Evolutionary conservation across 805 yeast genomes (phyloP).

Genomic region (Diddensiella santjacobensis): DNA sequence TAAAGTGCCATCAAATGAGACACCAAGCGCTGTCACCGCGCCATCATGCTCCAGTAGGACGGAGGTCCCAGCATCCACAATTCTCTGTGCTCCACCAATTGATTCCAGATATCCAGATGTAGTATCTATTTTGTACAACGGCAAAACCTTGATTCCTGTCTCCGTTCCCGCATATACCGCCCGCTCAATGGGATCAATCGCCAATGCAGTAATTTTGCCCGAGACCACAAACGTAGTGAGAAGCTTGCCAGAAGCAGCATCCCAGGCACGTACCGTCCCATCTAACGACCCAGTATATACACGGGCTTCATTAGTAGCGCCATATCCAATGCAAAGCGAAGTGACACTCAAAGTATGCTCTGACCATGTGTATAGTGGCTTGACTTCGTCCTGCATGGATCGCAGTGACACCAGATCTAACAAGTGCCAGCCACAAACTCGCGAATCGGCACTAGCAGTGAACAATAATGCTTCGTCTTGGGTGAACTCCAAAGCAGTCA

Average conservation of each 20-base stretch:
- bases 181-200: constrained; percentile 77
- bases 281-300: constrained; percentile 70
- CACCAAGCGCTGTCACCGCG: constrained; percentile 48
- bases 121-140: constrained; percentile 43
- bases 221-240: constrained; percentile 72
- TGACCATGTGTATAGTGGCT: constrained; percentile 29
- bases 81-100: constrained; percentile 58
- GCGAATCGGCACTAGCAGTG: constrained; percentile 77
- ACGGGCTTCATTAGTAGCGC: constrained; percentile 54
- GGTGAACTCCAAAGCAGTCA: constrained; percentile 56
- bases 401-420: constrained; percentile 50
- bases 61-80: constrained; percentile 38
- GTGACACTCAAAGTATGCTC: constrained; percentile 47
- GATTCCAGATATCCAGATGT: constrained; percentile 44
- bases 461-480: constrained; percentile 62
- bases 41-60: constrained; percentile 30
- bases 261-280: constrained; percentile 69
- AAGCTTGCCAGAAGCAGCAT: constrained; percentile 43
- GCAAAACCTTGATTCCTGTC: constrained; percentile 61
- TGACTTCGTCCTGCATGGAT: constrained; percentile 32
- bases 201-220: constrained; percentile 51
- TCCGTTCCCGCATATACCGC: constrained; percentile 64
- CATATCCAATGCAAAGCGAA: constrained; percentile 46
- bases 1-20: constrained; percentile 72
- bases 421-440: constrained; percentile 71